Evolutionary conservation across 2,329 filamentous ascomycete genomes (phyloP).

Genomic region (Fusarium sp.): DNA sequence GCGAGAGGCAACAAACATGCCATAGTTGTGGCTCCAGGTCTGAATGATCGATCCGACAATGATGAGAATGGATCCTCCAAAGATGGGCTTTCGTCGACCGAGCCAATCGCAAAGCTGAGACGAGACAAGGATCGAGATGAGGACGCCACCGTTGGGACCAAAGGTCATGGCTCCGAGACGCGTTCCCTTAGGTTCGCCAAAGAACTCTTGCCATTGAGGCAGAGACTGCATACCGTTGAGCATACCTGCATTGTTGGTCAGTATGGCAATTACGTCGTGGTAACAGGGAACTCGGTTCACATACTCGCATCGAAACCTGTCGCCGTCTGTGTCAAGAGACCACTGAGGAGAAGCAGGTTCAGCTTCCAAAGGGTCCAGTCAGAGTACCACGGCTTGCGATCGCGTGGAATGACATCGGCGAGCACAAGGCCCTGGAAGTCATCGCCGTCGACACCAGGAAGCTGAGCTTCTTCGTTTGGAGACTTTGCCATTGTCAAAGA

Average conservation of each 20-base stretch:
- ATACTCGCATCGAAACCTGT: constrained; percentile 42
- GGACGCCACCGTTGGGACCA: constrained; percentile 38
- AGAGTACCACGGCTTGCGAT: constrained; percentile 39
- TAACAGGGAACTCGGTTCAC: not conserved
- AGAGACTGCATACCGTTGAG: constrained; percentile 51
- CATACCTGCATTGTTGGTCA: constrained; percentile 44
- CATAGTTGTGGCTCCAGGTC: constrained; percentile 46
- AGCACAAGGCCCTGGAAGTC: constrained; percentile 43
- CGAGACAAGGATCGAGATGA: constrained; percentile 41
- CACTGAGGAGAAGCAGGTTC: constrained; percentile 48
- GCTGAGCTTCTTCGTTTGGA: constrained; percentile 17
- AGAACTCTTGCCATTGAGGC: constrained; percentile 46
- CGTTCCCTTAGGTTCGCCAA: constrained; percentile 44
- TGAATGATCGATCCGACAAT: constrained; percentile 47
- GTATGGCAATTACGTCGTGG: not conserved
- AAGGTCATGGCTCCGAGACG: constrained; percentile 48
- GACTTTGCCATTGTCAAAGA: constrained; percentile 17
- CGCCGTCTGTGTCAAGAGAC: constrained; percentile 48
- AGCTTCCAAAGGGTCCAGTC: constrained; percentile 45
- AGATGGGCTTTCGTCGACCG: constrained; percentile 45
- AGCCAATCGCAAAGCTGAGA: constrained; percentile 46
- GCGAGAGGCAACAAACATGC: constrained; percentile 51
- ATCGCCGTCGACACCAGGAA: constrained; percentile 22
- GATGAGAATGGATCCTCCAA: constrained; percentile 43
- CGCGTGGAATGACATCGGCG: constrained; percentile 37